A percentile compares a stretch with the other conserved stretches of the same genome.
Evolutionary conservation across 2,329 filamentous ascomycete species (phyloP).

Genomic region (Xylariaceae sp.): DNA sequence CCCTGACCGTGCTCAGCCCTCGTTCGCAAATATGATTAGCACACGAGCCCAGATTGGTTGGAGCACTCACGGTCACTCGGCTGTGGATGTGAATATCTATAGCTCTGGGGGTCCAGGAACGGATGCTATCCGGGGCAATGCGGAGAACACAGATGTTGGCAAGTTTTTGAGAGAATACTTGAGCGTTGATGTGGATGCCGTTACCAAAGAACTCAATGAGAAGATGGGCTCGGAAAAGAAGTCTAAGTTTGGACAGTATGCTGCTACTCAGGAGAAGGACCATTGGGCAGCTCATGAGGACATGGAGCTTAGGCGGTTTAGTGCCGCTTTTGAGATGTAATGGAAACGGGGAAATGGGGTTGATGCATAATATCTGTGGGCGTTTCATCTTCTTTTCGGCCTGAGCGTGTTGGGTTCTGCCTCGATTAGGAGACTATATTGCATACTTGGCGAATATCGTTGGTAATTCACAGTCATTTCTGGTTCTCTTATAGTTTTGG

Average conservation of each 20-base stretch:
- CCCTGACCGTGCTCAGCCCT: conserved; percentile 51
- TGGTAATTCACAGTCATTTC: too few species aligned
- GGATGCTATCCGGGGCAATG: conserved; percentile 71
- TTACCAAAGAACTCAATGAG: conserved; percentile 72
- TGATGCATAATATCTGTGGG: too few species aligned
- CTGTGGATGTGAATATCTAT: conserved; percentile 96
- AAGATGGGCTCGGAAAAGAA: conserved; percentile 39
- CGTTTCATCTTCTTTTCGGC: too few species aligned
- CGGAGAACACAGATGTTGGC: conserved; percentile 93
- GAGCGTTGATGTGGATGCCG: conserved; percentile 70
- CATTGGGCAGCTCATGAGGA: conserved; percentile 29
- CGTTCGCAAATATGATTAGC: conserved; percentile 83
- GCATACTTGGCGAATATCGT: too few species aligned
- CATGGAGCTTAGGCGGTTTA: conserved; percentile 15
- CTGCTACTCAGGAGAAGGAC: conserved; percentile 10
- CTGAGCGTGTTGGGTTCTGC: too few species aligned
- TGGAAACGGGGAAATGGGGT: too few species aligned
- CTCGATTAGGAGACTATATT: too few species aligned
- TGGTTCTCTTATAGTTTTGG: too few species aligned
- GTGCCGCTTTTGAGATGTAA: not conserved
- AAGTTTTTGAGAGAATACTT: conserved; percentile 78
- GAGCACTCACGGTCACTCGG: conserved; percentile 90
- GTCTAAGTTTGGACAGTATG: conserved; percentile 1
- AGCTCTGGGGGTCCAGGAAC: conserved; percentile 67
- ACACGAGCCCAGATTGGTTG: conserved; percentile 86